Evolutionary conservation across 345 rosid species (phyloP), one percentile per base, ranked within the genome.

Genomic region (Lagerstroemia speciosa): DNA sequence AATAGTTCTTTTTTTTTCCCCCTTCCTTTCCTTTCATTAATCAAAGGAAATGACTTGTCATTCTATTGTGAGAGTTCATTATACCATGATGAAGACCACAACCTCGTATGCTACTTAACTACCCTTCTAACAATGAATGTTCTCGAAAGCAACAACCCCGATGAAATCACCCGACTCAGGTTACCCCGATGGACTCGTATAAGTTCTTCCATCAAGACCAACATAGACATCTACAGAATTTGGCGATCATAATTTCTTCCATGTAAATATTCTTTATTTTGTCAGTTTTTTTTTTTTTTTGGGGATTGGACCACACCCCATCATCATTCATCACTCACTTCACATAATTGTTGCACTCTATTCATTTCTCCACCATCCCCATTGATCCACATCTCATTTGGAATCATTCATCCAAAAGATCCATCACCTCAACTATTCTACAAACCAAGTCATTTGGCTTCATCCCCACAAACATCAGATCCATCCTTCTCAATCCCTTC

Each of bases 281-380:
- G 5, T 1, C 17, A 26, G 6, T 27, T 27, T 4, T 9, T 36
- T 5, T 36, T 9, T 30, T 16, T 11, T 62, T n/a, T n/a, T n/a
- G n/a, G 46, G 15, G n/a, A 26, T 32, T 64, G 67, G 67, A 20
- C 67, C 45, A 64, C 46, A 64, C 7, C n/a, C n/a, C n/a, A n/a
- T n/a, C n/a, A n/a, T n/a, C n/a, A n/a, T n/a, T n/a, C 22, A 29
- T 61, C 8, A 61, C 36, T 3, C 3, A 57, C 80, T 80, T 74
- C 75, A 76, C 73, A 69, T 76, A 30, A 32, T 26, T 69, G 69
- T 26, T 69, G 69, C 72, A 72, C 78, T 66, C 52, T 38, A 62
- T 60, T 69, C 65, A 66, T 62, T 36, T 32, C 8, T 45, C 57
- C 26, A 57, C 82, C 82, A 64, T 68, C 67, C 81, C 38, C 38